A percentile compares a stretch with the other conserved stretches of the same genome.
Conservation (phyloP, 106 monocot genomes). For the Dioscorea zingiberensis region DNA sequence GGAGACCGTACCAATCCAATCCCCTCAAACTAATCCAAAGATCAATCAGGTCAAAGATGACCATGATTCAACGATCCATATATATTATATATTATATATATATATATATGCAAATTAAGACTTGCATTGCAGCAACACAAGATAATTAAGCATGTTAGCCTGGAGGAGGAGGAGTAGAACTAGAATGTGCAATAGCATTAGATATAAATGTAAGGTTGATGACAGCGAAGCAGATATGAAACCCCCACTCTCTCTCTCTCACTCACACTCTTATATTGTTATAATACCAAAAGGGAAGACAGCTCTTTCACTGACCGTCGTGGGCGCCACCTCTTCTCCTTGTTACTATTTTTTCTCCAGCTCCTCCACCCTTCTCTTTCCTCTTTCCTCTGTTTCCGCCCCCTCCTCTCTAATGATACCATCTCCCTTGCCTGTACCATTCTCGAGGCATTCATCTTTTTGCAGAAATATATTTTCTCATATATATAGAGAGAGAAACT, state of each 20-base stretch:
- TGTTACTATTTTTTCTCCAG: not conserved
- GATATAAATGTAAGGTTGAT: constrained; percentile 1
- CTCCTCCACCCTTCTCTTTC: not conserved
- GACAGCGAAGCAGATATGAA: not conserved
- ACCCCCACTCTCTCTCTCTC: not conserved
- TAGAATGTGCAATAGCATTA: not conserved
- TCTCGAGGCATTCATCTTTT: not conserved
- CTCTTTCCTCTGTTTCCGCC: not conserved
- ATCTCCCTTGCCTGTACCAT: not conserved
- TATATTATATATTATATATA: no score
- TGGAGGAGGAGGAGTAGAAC: no score
- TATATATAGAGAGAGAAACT: not conserved
- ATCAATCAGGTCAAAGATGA: no score
- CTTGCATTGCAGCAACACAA: no score
- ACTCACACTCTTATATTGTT: no score
- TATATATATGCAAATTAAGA: no score
- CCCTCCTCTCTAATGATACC: not conserved
- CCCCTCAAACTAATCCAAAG: no score
- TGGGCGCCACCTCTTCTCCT: constrained; percentile 2
- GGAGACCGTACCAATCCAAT: no score
- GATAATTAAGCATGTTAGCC: no score
- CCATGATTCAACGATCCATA: no score
- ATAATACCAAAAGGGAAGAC: not conserved
- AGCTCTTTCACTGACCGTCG: not conserved
- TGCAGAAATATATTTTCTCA: not conserved